These are phyloP conservation scores for carrot (Daucus carota) DNA, from an alignment of 129 eudicot genomes.

Conservation along the genomic window DNA sequence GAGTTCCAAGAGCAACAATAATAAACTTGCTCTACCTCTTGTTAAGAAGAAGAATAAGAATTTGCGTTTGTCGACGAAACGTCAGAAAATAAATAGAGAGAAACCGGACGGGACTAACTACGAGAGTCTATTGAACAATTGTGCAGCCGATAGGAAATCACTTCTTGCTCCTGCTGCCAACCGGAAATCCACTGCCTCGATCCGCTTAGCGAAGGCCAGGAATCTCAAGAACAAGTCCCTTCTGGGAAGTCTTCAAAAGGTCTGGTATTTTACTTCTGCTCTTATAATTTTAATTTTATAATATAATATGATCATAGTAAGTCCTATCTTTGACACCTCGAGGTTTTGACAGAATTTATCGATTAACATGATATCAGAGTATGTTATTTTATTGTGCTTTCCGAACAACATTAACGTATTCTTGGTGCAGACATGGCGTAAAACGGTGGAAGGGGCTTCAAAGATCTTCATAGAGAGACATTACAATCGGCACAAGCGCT, in stretches of 20 bases:
- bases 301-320: no score
- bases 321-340: no score
- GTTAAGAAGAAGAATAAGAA: conserved; percentile 13
- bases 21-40: conserved; percentile 8
- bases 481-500: conserved; percentile 70
- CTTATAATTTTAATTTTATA: no score
- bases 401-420: no score
- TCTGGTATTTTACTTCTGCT: conserved; percentile 10
- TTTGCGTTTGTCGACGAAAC: conserved; percentile 28
- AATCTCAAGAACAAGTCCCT: conserved; percentile 50
- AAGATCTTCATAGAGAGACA: conserved; percentile 87
- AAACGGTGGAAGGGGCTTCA: conserved; percentile 78
- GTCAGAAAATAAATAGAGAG: conserved; percentile 23
- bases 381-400: no score
- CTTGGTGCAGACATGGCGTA: conserved; percentile 68
- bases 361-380: no score
- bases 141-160: conserved; percentile 46
- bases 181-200: conserved; percentile 36
- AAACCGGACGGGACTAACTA: background rate
- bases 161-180: conserved; percentile 36
- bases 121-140: conserved; percentile 12
- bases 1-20: conserved; percentile 17
- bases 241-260: conserved; percentile 66
- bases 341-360: no score
- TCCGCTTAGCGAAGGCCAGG: conserved; percentile 42